Evolutionary conservation across 1,284 basidiomycete genomes (phyloP).

Genomic region (Phlebopus sp.): DNA sequence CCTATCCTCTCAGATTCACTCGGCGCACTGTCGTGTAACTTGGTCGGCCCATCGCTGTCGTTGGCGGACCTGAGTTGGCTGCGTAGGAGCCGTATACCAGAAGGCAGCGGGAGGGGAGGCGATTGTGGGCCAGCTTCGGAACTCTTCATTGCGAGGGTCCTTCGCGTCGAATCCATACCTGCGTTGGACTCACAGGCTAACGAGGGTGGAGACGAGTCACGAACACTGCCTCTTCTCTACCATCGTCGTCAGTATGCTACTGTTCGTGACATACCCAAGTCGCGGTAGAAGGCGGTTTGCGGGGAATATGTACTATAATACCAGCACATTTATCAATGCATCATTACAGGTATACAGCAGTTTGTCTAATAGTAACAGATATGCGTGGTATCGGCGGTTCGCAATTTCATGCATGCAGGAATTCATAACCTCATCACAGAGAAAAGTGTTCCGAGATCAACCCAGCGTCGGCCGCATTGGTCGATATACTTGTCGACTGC

Average conservation of each 20-base stretch:
- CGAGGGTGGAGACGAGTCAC: constrained; percentile 14
- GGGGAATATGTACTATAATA: constrained; percentile 7
- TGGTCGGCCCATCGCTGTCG: constrained; percentile 40
- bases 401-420: neutral
- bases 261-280: constrained; percentile 21
- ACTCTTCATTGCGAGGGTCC: constrained; percentile 49
- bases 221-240: constrained; percentile 44
- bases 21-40: constrained; percentile 57
- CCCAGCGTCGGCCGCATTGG: constrained; percentile 83
- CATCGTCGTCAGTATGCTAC: constrained; percentile 45
- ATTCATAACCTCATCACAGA: constrained; percentile 63
- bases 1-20: constrained; percentile 54
- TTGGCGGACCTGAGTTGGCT: constrained; percentile 36
- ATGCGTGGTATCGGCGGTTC: neutral
- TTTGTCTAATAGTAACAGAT: constrained; percentile 5
- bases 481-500: constrained; percentile 78
- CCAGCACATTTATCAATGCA: constrained; percentile 4
- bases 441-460: constrained; percentile 70
- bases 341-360: constrained; percentile 4
- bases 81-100: neutral
- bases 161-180: constrained; percentile 39
- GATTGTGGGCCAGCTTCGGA: constrained; percentile 29
- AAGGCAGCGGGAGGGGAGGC: constrained; percentile 12
- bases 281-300: neutral
- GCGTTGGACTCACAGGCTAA: constrained; percentile 5